Evolutionary conservation across 305 asterid genomes (phyloP).

Genomic region (Euphrasia arctica): DNA sequence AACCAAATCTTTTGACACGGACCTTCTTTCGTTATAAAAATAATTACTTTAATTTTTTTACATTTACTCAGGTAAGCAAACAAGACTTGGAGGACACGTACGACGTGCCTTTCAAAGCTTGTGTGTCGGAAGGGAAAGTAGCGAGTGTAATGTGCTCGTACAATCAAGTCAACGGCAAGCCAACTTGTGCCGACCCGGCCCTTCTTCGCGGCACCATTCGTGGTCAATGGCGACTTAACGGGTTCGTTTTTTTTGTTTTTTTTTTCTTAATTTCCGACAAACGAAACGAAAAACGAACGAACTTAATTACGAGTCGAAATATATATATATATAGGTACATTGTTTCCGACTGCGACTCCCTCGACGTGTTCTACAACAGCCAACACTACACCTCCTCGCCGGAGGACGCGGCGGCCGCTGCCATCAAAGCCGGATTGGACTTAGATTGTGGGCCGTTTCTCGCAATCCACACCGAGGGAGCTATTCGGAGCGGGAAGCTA

Average conservation of each 20-base stretch:
- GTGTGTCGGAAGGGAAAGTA: constrained; percentile 65
- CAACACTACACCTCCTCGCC: constrained; percentile 62
- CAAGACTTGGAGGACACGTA: constrained; percentile 82
- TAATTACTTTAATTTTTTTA: too few species aligned
- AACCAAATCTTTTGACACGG: too few species aligned
- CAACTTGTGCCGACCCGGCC: constrained; percentile 74
- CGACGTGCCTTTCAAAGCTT: constrained; percentile 73
- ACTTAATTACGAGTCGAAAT: background rate
- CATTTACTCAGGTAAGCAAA: constrained; percentile 46
- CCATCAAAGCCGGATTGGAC: constrained; percentile 83
- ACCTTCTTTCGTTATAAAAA: too few species aligned
- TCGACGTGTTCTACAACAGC: constrained; percentile 42
- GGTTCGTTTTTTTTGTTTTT: constrained; percentile 49
- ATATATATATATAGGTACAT: constrained; percentile 58
- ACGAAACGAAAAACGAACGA: too few species aligned
- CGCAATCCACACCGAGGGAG: constrained; percentile 63
- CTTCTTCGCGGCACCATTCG: constrained; percentile 69
- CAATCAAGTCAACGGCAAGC: constrained; percentile 79
- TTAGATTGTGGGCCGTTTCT: constrained; percentile 92
- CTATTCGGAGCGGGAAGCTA: constrained; percentile 51
- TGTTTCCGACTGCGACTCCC: constrained; percentile 76
- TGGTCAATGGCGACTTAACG: constrained; percentile 68
- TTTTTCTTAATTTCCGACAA: too few species aligned
- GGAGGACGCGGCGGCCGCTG: constrained; percentile 58
- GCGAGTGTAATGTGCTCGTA: constrained; percentile 86